Percentiles rank a stretch among this genome's conserved stretches.
phyloP scores from a whole-genome alignment of 2,329 filamentous ascomycete species.

The Fusarium subtropicale region DNA sequence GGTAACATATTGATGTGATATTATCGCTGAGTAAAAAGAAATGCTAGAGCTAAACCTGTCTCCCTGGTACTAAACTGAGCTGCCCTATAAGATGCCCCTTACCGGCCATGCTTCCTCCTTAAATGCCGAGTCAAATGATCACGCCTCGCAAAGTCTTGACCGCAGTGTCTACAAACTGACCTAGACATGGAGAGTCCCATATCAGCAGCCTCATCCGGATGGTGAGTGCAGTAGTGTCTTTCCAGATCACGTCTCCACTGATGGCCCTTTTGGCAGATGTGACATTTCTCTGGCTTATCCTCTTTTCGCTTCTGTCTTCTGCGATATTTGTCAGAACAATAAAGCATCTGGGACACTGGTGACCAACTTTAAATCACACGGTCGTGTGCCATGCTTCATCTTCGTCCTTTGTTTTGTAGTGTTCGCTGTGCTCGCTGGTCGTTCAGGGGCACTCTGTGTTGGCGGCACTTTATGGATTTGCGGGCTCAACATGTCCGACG shows the following conservation, averaged over 20 bases:
- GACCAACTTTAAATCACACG: constrained; percentile 24
- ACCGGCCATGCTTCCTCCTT: constrained; percentile 14
- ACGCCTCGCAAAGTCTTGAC: constrained; percentile 1
- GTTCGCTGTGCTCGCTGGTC: neutral
- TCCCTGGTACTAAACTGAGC: neutral
- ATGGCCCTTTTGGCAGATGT: constrained; percentile 14
- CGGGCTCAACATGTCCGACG: neutral
- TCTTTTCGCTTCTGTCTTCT: constrained; percentile 17
- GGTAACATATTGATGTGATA: rapidly evolving
- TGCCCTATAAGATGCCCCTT: neutral
- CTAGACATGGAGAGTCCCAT: neutral
- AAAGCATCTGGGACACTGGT: neutral
- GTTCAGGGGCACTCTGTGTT: neutral
- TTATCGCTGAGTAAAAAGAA: neutral
- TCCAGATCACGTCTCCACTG: constrained; percentile 2
- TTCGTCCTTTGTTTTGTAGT: constrained; percentile 1
- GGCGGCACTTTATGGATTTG: neutral
- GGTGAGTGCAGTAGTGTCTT: constrained; percentile 12
- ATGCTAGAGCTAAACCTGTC: neutral
- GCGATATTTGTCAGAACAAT: neutral
- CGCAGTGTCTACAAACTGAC: constrained; percentile 2
- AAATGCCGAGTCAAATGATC: constrained; percentile 24
- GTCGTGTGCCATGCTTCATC: constrained; percentile 6
- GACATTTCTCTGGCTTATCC: constrained; percentile 15
- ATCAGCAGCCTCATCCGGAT: constrained; percentile 3